Percentiles rank a stretch among this genome's conserved stretches.
Evolutionary conservation across 2,329 filamentous ascomycete genomes (phyloP).

Genomic region (Furcasterigmium sp.): DNA sequence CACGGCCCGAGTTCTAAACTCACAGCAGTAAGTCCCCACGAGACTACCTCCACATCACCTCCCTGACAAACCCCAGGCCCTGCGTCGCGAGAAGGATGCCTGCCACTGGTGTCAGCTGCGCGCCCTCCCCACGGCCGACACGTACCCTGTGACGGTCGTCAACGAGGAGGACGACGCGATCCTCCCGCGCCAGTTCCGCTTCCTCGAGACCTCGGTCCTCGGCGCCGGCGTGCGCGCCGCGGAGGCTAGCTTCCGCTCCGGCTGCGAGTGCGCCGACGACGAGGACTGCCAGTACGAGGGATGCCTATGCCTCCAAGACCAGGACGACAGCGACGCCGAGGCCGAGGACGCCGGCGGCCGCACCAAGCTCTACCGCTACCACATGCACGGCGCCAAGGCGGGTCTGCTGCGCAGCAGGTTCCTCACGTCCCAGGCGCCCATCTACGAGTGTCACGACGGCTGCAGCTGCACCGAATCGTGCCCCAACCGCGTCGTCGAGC

Average conservation of each 20-base stretch:
- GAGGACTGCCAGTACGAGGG: conserved; percentile 61
- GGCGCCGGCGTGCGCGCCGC: conserved; percentile 54
- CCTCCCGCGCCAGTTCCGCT: conserved; percentile 61
- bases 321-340: conserved; percentile 45
- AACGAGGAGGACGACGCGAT: conserved; percentile 55
- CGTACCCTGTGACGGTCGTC: conserved; percentile 54
- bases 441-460: conserved; percentile 75
- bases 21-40: conserved; percentile 9
- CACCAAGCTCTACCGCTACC: conserved; percentile 56
- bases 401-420: conserved; percentile 48
- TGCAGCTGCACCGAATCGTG: conserved; percentile 63
- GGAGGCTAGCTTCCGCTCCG: conserved; percentile 57
- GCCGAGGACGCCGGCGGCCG: conserved; percentile 27
- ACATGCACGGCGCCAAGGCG: conserved; percentile 44
- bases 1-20: conserved; percentile 27
- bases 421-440: conserved; percentile 39
- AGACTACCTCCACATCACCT: background rate
- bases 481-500: conserved; percentile 71
- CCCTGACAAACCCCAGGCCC: conserved; percentile 19
- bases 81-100: conserved; percentile 29
- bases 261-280: conserved; percentile 61
- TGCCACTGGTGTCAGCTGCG: conserved; percentile 61
- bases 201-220: conserved; percentile 59
- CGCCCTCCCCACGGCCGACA: conserved; percentile 41
- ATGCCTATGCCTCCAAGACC: conserved; percentile 66